These are phyloP conservation scores for Fraxinus pennsylvanica DNA, from an alignment of 257 asterid genomes.

Conservation along the genomic window DNA sequence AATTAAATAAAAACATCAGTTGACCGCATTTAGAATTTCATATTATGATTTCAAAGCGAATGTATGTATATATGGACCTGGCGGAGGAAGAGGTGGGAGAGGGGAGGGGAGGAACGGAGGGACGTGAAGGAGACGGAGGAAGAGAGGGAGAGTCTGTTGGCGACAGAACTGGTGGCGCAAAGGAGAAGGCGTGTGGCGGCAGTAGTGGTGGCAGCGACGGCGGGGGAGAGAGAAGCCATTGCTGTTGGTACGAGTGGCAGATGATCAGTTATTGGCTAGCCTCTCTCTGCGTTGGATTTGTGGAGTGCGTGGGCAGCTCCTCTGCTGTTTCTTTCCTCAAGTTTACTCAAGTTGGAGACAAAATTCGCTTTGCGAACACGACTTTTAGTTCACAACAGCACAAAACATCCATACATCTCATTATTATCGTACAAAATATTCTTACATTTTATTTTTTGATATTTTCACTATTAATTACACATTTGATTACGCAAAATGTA, in stretches of 20 bases:
- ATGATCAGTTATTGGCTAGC: conserved; percentile 27
- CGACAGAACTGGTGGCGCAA: conserved; percentile 32
- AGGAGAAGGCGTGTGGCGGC: conserved; percentile 49
- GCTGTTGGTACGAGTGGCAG: conserved; percentile 33
- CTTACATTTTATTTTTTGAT: no score
- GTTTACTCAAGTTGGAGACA: background rate
- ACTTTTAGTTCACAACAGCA: no score
- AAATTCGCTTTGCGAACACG: background rate
- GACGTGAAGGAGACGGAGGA: conserved; percentile 41
- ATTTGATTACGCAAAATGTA: no score
- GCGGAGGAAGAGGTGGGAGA: conserved; percentile 51
- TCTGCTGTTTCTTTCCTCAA: background rate
- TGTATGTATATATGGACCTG: conserved; percentile 38
- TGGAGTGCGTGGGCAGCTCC: background rate
- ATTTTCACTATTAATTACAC: no score
- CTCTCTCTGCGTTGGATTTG: conserved; percentile 23
- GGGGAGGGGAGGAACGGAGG: conserved; percentile 58
- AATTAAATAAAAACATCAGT: background rate
- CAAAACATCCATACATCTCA: no score
- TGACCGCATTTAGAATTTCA: background rate
- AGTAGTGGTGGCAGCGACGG: conserved; percentile 24
- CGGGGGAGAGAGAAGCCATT: conserved; percentile 55
- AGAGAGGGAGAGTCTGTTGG: conserved; percentile 37
- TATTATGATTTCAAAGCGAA: background rate
- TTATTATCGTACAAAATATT: no score